Evolutionary conservation across 768 basidiomycete species (phyloP), one percentile per base, ranked within the genome.

Genomic region (Boletellus ananiceps): DNA sequence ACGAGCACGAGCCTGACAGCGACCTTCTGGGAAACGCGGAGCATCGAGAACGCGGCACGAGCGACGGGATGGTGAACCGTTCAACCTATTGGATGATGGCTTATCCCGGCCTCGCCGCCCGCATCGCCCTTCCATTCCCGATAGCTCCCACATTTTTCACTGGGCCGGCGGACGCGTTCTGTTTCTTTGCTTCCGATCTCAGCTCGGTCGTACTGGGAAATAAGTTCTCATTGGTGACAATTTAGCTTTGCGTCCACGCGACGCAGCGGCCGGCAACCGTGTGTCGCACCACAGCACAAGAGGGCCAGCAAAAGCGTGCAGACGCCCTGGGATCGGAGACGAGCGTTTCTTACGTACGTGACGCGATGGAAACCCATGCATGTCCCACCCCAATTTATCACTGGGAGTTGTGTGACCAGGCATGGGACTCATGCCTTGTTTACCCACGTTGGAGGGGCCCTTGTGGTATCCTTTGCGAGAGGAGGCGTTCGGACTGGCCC

Each of bases 401-500:
- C 46, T 44, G 45, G 38, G 43, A 38, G 32, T n/a, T 16, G 48
- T 48, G 33, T 36, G 49, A 38, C 40, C 29, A 35, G 42, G 32
- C 34, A 48, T 27, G 44, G 7, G 37, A 29, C 46, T 47, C 39
- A 40, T 38, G n/a, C 41, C 23, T 23, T 21, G 16, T 50, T 49
- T 57, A 58, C 54, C 50, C 61, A 57, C 52, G 61, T 51, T 46
- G 6, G 46, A 52, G 33, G 44, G 46, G 4, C 46, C 52, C 55
- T 25, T 7, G 23, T 25, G 23, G 23, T 7, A 25, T 5, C 5
- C 23, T 54, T 39, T 14, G 34, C 27, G 21, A 45, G 21, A 33
- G 40, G 47, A 43, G 19, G 19, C 19, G 19, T 19, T 19, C 19
- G 19, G 19, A 3, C 19, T 19, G 19, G 19, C 19, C 19, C 19